Base-by-base conservation (phyloP, 1,284 basidiomycete species). In the Ustilago esculenta region DNA sequence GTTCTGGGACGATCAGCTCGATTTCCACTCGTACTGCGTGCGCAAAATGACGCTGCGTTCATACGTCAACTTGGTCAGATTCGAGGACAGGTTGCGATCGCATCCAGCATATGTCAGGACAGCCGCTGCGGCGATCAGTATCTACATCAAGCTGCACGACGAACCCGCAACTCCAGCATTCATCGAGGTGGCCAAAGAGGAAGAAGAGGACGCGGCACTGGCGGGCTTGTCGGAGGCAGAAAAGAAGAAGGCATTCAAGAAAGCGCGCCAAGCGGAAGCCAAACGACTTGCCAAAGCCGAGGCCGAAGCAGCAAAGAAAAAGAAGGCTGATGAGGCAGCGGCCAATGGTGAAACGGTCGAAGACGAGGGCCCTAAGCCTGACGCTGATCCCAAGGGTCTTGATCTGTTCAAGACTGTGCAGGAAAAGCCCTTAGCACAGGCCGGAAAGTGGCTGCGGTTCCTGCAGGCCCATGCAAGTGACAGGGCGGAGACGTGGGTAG, bases 1-100 rank as follows among this genome's bases (percentile, higher is more conserved):
- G 54, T 88, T 92, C 69, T 92, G 94, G 77, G 93, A 98, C 72
- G 96, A 98, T 81, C 94, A 98, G 83, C 95, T 92, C 77, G 96
- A 99, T 83, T 99, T 98, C 86, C 96, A 99, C 82, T 89, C 90
- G 7, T 99, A 98, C 83, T 92, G 92, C 73, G 80, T 97, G 76
- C 89, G 96, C 41, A 92, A 92, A 76, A 92, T 90, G 81, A 96
- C 92, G 3, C 84, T 98, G 33, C 89, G 89, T 44, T 87, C 91
- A 12, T 98, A 98, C 82, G 75, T 91, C 48, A 86, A 88, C 51
- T 84, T 95, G 79, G 84, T 96, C 44, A 84, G 86, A 41, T 97
- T 91, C 87, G 94, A 94, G 83, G 91, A 96, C 79, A 83, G 84
- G 33, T 83, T 97, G 15, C 87, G 89, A 7, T 87, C 88, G 29